Conservation (phyloP, 73 alveolate genomes). For the Tetrahymena elliotti region DNA sequence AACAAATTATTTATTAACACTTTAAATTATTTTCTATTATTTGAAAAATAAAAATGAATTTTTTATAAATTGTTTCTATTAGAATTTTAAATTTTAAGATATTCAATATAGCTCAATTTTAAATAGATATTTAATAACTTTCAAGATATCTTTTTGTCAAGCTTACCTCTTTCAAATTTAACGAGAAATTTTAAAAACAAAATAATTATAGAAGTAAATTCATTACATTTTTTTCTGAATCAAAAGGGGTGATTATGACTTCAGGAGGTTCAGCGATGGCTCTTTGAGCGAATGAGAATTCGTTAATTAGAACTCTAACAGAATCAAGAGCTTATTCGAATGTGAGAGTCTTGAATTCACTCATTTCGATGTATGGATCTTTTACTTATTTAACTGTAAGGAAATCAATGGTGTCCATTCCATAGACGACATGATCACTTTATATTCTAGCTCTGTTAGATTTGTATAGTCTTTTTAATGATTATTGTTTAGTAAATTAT, state of each 20-base stretch:
- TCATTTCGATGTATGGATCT: not conserved
- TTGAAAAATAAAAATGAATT: too few species aligned
- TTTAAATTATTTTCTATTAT: too few species aligned
- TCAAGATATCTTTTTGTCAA: too few species aligned
- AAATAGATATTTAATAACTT: too few species aligned
- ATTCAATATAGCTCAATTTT: too few species aligned
- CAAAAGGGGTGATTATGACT: not conserved
- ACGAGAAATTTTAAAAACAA: not conserved
- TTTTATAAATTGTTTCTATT: too few species aligned
- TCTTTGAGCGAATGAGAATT: not conserved
- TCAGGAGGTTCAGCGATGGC: not conserved
- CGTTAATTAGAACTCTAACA: conserved; percentile 2
- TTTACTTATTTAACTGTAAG: not conserved
- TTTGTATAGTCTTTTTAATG: not conserved
- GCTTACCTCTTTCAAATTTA: too few species aligned
- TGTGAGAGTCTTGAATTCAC: not conserved
- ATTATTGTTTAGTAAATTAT: not conserved
- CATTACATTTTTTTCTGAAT: not conserved
- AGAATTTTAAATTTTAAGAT: too few species aligned
- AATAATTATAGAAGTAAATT: not conserved
- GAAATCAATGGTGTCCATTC: not conserved
- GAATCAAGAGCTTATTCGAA: not conserved
- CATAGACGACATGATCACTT: not conserved
- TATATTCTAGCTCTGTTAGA: not conserved
- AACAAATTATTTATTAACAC: too few species aligned